Evolutionary conservation across 805 yeast species (phyloP).

Genomic region (Candida ulmi): DNA sequence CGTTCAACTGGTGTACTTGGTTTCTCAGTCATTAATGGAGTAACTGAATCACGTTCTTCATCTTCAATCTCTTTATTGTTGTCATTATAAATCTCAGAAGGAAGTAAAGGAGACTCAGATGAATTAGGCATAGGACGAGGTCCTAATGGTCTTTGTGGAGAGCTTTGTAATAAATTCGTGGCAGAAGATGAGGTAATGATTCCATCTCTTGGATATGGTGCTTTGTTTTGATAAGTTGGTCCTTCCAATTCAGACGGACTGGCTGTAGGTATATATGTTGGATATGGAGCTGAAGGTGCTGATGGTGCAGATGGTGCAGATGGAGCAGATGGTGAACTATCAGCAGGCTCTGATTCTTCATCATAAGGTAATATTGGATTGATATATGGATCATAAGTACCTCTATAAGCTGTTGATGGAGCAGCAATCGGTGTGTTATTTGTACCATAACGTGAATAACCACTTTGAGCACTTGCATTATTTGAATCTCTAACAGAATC

Average conservation of each 20-base stretch:
- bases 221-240: too few relatives aligned
- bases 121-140: slow-evolving; percentile 23
- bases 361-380: slow-evolving; percentile 4
- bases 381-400: slow-evolving; percentile 12
- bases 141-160: slow-evolving; percentile 15
- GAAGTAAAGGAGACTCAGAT: background rate
- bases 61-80: slow-evolving; percentile 2
- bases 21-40: background rate
- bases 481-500: slow-evolving; percentile 15
- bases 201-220: slow-evolving; percentile 16
- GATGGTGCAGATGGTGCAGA: too few relatives aligned
- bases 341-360: slow-evolving; percentile 2
- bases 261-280: slow-evolving; percentile 7
- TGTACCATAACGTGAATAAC: slow-evolving; percentile 4
- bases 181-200: background rate
- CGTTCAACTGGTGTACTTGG: slow-evolving; percentile 12
- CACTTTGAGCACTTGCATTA: slow-evolving; percentile 6
- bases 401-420: slow-evolving; percentile 16
- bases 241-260: too few relatives aligned
- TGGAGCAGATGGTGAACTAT: background rate
- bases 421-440: slow-evolving; percentile 16
- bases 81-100: slow-evolving; percentile 1
- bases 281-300: slow-evolving; percentile 15
- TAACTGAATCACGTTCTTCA: too few relatives aligned
- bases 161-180: background rate